phyloP scores from a whole-genome alignment of 2,329 filamentous ascomycete species.

The Aspergillus proliferans region DNA sequence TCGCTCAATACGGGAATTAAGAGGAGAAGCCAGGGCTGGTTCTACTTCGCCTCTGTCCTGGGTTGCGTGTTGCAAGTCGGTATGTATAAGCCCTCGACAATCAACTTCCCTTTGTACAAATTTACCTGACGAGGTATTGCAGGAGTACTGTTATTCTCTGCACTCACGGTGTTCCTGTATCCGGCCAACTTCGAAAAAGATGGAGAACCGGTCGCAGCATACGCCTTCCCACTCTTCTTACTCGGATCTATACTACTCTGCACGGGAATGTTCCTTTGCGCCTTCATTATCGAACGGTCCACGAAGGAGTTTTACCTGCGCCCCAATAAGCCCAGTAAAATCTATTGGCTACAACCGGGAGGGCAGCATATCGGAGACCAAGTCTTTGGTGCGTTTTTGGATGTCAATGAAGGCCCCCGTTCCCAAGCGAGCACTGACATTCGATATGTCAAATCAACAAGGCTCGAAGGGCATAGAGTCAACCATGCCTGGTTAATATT shows the following conservation, averaged over 20 bases:
- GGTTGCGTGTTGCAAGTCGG: constrained; percentile 24
- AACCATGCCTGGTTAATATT: constrained; percentile 14
- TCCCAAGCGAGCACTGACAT: constrained; percentile 11
- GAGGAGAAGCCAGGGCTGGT: constrained; percentile 22
- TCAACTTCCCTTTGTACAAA: no score
- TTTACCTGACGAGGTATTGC: neutral
- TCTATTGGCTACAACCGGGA: constrained; percentile 37
- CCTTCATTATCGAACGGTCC: constrained; percentile 28
- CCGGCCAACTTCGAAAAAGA: constrained; percentile 21
- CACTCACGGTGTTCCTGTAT: constrained; percentile 23
- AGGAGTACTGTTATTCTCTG: constrained; percentile 25
- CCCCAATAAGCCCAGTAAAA: constrained; percentile 19
- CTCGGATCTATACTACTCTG: constrained; percentile 27
- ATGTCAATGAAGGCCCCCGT: constrained; percentile 15
- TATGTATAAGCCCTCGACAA: constrained; percentile 6
- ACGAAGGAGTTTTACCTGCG: constrained; percentile 22
- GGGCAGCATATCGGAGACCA: constrained; percentile 34
- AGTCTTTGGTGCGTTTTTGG: constrained; percentile 32
- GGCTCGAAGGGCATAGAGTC: constrained; percentile 8
- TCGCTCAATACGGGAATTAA: constrained; percentile 33
- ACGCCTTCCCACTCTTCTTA: constrained; percentile 30
- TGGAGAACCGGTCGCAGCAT: constrained; percentile 17
- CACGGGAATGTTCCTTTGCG: constrained; percentile 30
- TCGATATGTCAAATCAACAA: constrained; percentile 24
- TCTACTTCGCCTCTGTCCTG: constrained; percentile 21